phyloP scores from a whole-genome alignment of 208 protist species.

The Leptomonas pyrrhocoris region DNA sequence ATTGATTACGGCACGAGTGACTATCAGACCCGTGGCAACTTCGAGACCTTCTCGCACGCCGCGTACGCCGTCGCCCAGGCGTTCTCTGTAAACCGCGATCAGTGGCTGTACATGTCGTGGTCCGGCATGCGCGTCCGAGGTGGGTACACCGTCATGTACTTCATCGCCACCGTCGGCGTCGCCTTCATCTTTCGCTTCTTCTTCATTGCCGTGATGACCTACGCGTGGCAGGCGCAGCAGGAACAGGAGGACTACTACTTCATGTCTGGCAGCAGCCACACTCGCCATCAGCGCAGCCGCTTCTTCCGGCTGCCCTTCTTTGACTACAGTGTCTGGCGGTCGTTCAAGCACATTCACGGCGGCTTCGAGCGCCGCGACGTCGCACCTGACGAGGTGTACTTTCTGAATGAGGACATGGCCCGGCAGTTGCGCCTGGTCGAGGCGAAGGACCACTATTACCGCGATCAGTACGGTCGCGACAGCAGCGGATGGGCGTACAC shows the following conservation, averaged over 20 bases:
- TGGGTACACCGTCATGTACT: constrained; percentile 88
- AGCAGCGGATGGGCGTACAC: constrained; percentile 14
- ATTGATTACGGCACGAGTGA: constrained; percentile 48
- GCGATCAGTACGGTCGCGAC: constrained; percentile 37
- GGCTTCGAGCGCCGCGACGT: constrained; percentile 88
- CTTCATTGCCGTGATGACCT: constrained; percentile 87
- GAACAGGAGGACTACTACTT: constrained; percentile 64
- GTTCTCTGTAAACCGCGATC: constrained; percentile 81
- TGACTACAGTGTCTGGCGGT: constrained; percentile 91
- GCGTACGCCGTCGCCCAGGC: constrained; percentile 84
- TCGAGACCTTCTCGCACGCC: constrained; percentile 84
- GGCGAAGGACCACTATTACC: constrained; percentile 70
- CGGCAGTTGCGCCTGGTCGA: constrained; percentile 81
- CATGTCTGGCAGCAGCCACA: constrained; percentile 41
- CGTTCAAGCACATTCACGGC: constrained; percentile 92
- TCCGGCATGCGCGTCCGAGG: constrained; percentile 80
- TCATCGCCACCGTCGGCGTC: constrained; percentile 74
- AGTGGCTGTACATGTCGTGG: constrained; percentile 91
- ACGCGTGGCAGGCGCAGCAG: constrained; percentile 84
- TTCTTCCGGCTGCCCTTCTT: constrained; percentile 75
- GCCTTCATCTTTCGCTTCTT: constrained; percentile 87
- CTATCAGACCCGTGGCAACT: constrained; percentile 63
- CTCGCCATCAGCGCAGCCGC: constrained; percentile 20
- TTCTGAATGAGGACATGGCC: constrained; percentile 88
- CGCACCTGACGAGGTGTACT: constrained; percentile 89